phyloP scores from a whole-genome alignment of 805 yeast genomes.

The Saccharomyces mikatae region DNA sequence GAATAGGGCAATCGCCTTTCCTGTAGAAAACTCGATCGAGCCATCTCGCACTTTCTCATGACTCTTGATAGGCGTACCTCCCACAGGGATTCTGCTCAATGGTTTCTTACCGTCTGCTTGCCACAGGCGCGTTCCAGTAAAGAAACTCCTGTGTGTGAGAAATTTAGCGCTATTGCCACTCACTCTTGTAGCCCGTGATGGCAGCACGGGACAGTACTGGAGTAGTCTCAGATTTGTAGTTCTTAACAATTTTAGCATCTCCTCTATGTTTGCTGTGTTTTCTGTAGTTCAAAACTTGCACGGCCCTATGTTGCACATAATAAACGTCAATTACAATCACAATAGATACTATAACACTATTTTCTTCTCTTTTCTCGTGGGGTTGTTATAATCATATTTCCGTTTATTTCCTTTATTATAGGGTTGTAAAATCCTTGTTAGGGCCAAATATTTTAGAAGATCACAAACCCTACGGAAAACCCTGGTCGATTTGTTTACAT shows the following conservation, averaged over 20 bases:
- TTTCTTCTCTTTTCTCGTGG: neutral
- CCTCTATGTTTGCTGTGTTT: neutral
- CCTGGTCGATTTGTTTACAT: constrained; percentile 5
- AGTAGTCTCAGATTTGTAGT: neutral
- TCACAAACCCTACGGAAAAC: neutral
- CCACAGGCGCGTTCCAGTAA: neutral
- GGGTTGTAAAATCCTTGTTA: neutral
- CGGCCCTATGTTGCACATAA: neutral
- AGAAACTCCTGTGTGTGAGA: neutral
- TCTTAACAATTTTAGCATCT: neutral
- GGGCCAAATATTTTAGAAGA: neutral
- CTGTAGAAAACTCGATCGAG: constrained; percentile 62
- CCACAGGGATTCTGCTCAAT: constrained; percentile 72
- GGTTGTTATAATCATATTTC: neutral
- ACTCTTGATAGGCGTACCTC: constrained; percentile 37
- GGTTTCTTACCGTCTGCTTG: constrained; percentile 41
- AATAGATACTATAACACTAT: neutral
- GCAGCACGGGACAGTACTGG: neutral
- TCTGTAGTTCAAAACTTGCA: neutral
- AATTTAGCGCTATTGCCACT: neutral
- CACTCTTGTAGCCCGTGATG: neutral
- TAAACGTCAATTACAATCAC: neutral
- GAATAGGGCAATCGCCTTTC: constrained; percentile 74
- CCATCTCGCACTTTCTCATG: constrained; percentile 33
- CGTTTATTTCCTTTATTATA: neutral